A percentile compares a stretch with the other conserved stretches of the same genome.
Conservation (phyloP, 768 basidiomycete genomes). For the Glaciozyma martinii region DNA sequence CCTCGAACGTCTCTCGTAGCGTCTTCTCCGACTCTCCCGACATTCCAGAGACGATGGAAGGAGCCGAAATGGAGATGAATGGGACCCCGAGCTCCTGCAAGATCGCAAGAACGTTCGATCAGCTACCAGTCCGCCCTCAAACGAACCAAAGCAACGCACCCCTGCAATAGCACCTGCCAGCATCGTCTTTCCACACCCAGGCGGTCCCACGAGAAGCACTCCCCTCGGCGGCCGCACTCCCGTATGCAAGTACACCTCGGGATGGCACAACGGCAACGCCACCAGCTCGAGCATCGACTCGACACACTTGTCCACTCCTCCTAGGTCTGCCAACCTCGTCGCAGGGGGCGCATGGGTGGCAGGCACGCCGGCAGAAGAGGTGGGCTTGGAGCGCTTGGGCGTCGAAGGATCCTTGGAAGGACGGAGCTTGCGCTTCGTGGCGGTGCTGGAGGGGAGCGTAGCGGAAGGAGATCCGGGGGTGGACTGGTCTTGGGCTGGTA, state of each 20-base stretch:
- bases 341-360: slow-evolving; percentile 6
- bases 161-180: slow-evolving; percentile 92
- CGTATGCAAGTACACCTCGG: slow-evolving; percentile 87
- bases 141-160: slow-evolving; percentile 46
- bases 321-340: slow-evolving; percentile 59
- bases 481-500: background rate
- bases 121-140: background rate
- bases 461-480: background rate
- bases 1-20: slow-evolving; percentile 88
- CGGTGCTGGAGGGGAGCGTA: background rate
- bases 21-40: slow-evolving; percentile 98
- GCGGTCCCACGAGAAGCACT: slow-evolving; percentile 86
- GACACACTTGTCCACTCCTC: slow-evolving; percentile 73
- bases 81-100: slow-evolving; percentile 78
- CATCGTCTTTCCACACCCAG: slow-evolving; percentile 93
- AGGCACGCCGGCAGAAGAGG: slow-evolving; percentile 36
- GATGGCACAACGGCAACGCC: slow-evolving; percentile 87
- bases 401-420: slow-evolving; percentile 33
- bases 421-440: slow-evolving; percentile 22
- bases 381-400: slow-evolving; percentile 53
- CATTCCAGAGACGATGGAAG: slow-evolving; percentile 94
- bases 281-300: slow-evolving; percentile 95
- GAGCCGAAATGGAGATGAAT: slow-evolving; percentile 89
- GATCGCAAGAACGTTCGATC: background rate
- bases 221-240: slow-evolving; percentile 88